Evolutionary conservation across 2,329 filamentous ascomycete species (phyloP), one percentile per base, ranked within the genome.

Genomic region (Cylindrodendrum hubeiense): DNA sequence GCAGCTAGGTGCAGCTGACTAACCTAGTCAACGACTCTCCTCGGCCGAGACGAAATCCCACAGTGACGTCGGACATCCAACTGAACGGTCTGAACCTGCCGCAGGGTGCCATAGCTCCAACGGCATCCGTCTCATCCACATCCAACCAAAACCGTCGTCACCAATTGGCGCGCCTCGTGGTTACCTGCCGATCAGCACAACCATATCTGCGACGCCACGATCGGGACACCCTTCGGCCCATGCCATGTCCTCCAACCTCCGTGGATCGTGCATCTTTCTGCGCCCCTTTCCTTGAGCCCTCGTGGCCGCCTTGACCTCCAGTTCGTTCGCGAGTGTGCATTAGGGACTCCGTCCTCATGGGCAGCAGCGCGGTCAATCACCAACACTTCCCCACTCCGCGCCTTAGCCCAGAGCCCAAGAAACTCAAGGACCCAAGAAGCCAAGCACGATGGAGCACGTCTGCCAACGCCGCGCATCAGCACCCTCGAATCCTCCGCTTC

Each of bases 121-220:
- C 26, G 5, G 22, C 17, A 7, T 28, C 51, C 34, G 19, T 39
- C 28, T 15, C 33, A 26, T 52, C 56, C 37, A 37, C 19, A 28
- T 43, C 46, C 58, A 41, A 22, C 22, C 39, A 52, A 66, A 53
- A 24, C 12, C 12, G 34, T 44, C 49, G 41, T 22, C 26, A 49
- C 24, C 28, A 12, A 19, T 49, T 54, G n/a, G 39, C 43, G 19
- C 47, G 26, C 50, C 33, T 47, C 34, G 30, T 39, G 58, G 53
- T 30, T 33, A 55, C n/a, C 13, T 37, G 47, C 13, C 55, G 63
- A 71, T 67, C 21, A 43, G 24, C 26, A 50, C 60, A 39, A 49
- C 21, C 13, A 19, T 52, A 9, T 60, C 52, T 26, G 28, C 50
- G 59, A 53, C 63, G 63, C 67, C 66, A 72, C 67, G 58, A 73